Percentiles rank a stretch among this genome's conserved stretches.
Evolutionary conservation across 768 basidiomycete genomes (phyloP).

Genomic region (Sutorius australiensis): DNA sequence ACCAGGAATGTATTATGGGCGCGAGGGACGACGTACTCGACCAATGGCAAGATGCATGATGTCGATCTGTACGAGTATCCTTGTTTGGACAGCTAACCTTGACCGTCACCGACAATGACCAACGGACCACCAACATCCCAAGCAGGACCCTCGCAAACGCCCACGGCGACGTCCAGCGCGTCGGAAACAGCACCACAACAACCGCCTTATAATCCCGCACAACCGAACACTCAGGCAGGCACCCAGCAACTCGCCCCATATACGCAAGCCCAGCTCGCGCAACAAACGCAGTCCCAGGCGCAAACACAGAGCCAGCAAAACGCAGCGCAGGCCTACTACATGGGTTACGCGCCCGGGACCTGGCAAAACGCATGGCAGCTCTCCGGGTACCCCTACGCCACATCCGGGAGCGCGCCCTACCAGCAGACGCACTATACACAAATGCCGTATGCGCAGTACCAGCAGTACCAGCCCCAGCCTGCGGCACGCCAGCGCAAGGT

Average conservation of each 20-base stretch:
- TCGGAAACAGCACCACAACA: constrained; percentile 9
- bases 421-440: constrained; percentile 35
- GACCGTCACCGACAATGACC: constrained; percentile 29
- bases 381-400: constrained; percentile 30
- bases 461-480: constrained; percentile 29
- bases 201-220: constrained; percentile 13
- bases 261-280: constrained; percentile 17
- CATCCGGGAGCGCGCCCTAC: constrained; percentile 29
- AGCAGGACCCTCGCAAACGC: constrained; percentile 35
- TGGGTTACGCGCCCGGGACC: constrained; percentile 31
- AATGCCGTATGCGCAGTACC: constrained; percentile 34
- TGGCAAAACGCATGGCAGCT: constrained; percentile 36
- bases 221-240: constrained; percentile 11
- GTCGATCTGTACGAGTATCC: neutral
- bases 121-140: constrained; percentile 40
- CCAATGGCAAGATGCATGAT: no score
- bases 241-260: constrained; percentile 18
- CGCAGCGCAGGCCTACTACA: constrained; percentile 29
- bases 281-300: constrained; percentile 16
- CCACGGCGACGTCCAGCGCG: constrained; percentile 6
- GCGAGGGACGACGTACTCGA: no score
- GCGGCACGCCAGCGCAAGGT: constrained; percentile 29
- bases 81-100: constrained; percentile 7
- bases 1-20: neutral
- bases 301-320: constrained; percentile 26